Evolutionary conservation across 2,329 filamentous ascomycete genomes (phyloP).

Genomic region (Colletotrichum caudatum): DNA sequence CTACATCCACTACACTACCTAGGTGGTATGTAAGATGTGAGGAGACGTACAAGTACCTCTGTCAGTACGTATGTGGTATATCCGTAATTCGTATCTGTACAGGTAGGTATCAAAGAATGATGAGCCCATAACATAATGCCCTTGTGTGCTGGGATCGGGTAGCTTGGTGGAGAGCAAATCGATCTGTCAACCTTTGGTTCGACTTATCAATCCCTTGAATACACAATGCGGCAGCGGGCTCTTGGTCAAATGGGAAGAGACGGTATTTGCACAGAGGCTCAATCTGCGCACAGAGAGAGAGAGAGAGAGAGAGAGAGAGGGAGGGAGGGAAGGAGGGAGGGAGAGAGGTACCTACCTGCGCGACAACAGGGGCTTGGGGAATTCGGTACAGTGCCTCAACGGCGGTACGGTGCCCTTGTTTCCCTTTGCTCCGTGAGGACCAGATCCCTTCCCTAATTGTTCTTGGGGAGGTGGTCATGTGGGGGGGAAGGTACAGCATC

Average conservation of each 20-base stretch:
- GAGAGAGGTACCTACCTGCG: conserved; percentile 17
- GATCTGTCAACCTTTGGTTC: conserved; percentile 1
- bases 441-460: conserved; percentile 35
- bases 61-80: too few species aligned
- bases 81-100: too few species aligned
- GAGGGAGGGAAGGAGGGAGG: neutral
- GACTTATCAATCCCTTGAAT: neutral
- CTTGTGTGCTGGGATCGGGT: neutral
- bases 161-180: neutral
- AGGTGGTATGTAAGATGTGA: conserved; percentile 26
- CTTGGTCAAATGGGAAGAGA: neutral
- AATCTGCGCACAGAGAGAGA: conserved; percentile 28
- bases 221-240: neutral
- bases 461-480: conserved; percentile 26
- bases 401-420: conserved; percentile 32
- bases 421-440: conserved; percentile 35
- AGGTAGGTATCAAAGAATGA: neutral
- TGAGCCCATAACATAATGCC: neutral
- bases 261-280: neutral
- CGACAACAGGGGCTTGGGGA: conserved; percentile 23
- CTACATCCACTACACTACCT: too few species aligned
- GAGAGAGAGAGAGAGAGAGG: neutral
- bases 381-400: conserved; percentile 34
- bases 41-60: conserved; percentile 3
- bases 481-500: conserved; percentile 9